Evolutionary conservation across 148 eudicot genomes (phyloP).

Genomic region (Polygonum maritimum): DNA sequence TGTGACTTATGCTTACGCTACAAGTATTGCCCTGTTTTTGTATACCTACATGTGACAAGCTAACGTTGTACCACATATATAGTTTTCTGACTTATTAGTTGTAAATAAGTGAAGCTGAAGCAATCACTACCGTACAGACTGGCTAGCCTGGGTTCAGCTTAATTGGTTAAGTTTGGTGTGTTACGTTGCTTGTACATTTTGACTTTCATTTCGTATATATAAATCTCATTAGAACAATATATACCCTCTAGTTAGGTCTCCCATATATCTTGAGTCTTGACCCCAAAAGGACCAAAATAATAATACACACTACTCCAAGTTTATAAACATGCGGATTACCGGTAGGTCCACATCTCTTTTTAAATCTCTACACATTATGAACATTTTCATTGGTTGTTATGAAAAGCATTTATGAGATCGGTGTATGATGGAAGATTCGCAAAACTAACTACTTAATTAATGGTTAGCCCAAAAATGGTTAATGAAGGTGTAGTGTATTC

Average conservation of each 20-base stretch:
- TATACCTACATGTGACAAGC: not conserved
- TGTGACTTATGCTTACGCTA: not conserved
- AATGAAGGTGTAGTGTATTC: too few species aligned
- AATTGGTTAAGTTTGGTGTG: not conserved
- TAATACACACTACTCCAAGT: not conserved
- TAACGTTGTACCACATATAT: not conserved
- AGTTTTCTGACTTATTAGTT: not conserved
- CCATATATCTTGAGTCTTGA: not conserved
- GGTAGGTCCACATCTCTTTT: conserved; percentile 2
- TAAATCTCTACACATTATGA: not conserved
- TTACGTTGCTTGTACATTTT: not conserved
- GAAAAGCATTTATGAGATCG: not conserved
- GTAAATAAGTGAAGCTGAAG: not conserved
- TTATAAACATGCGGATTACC: not conserved
- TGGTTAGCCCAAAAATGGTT: too few species aligned
- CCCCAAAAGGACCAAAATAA: not conserved
- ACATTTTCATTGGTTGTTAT: not conserved
- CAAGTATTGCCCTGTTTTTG: not conserved
- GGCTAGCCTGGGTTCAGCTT: not conserved
- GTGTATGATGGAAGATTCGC: not conserved
- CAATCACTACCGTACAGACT: not conserved
- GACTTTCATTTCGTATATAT: not conserved
- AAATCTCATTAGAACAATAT: not conserved
- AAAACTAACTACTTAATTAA: too few species aligned
- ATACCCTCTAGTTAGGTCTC: too few species aligned